Evolutionary conservation across 805 yeast genomes (phyloP), one percentile per base, ranked within the genome.

Genomic region (Saturnispora saitoi): DNA sequence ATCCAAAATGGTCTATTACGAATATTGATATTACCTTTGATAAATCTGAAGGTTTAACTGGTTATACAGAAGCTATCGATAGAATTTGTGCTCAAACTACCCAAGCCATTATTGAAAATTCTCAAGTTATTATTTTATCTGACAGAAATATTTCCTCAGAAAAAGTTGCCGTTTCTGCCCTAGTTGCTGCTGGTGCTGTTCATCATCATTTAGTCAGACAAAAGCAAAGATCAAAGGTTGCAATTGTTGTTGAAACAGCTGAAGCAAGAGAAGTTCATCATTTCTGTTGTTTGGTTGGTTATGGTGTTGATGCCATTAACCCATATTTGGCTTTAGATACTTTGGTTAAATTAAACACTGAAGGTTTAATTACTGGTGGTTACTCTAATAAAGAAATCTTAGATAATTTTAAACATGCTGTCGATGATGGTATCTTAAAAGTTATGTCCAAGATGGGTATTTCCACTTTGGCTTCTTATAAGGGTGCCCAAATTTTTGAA

Each of bases 401-500:
- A 53, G 73, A 73, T 46, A 91, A 91, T 72, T 91, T 88, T 71
- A 86, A 83, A 63, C 75, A 80, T 56, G 83, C 97, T 11, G 75
- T 86, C 51, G 95, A 91, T 63, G 84, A 88, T 48, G 98, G 98
- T 69, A 83, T 91, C 58, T 72, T 88, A 59, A 91, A 93, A 73
- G 97, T 93, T 51, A 91, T 91, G 99, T 88, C 97, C 32, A 91
- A 93, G 75, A 93, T 91, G 98, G 99, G 99, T 75, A 93, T 91
- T 59, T 90, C 98, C 30, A 93, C 99, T 29, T 74, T 91, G 65
- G 96, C 97, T 11, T 87, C 96, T n/a, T 91, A 91, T 71, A 91
- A 91, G 71, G 98, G 98, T 68, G 99, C 99, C 28, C 99, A 91
- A 72, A 93, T 91, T 62, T 91, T 93, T 65, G 99, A 91, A 70